Conservation (phyloP, 2,329 filamentous ascomycete species). For the Akanthomyces muscarius region DNA sequence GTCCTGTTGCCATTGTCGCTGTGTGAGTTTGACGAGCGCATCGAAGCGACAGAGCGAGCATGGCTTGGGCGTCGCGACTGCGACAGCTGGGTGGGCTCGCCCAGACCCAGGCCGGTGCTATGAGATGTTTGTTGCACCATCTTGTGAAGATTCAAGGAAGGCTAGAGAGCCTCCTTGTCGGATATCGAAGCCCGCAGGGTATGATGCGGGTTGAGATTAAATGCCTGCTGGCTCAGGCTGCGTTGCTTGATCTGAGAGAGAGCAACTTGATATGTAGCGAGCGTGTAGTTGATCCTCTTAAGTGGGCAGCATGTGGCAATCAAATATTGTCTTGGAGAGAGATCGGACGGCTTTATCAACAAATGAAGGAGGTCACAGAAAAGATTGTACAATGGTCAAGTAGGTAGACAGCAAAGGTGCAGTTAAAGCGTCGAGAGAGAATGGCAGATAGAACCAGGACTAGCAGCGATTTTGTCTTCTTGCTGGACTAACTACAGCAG, state of each 20-base stretch:
- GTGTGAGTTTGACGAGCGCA: constrained; percentile 4
- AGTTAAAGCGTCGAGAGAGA: neutral
- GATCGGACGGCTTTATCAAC: neutral
- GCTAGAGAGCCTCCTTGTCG: constrained; percentile 1
- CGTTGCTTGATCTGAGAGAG: neutral
- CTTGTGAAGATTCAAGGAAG: neutral
- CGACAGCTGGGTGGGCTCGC: neutral
- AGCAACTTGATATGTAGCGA: neutral
- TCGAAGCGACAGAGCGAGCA: neutral
- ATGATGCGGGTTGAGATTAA: neutral
- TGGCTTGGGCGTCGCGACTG: neutral
- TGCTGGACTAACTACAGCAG: neutral
- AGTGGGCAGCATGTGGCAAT: too few species aligned
- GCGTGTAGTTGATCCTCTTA: neutral
- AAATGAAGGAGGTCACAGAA: neutral
- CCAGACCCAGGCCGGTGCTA: neutral
- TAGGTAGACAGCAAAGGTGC: neutral
- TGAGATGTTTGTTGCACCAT: neutral
- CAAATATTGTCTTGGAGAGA: neutral
- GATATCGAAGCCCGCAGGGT: neutral
- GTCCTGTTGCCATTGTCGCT: neutral
- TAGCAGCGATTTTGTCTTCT: neutral
- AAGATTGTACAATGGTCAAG: neutral
- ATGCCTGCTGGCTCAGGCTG: neutral
- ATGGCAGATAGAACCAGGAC: neutral